A percentile compares a stretch with the other conserved stretches of the same genome.
Evolutionary conservation across 2,329 filamentous ascomycete species (phyloP).

Genomic region (Metarhizium guizhouense): DNA sequence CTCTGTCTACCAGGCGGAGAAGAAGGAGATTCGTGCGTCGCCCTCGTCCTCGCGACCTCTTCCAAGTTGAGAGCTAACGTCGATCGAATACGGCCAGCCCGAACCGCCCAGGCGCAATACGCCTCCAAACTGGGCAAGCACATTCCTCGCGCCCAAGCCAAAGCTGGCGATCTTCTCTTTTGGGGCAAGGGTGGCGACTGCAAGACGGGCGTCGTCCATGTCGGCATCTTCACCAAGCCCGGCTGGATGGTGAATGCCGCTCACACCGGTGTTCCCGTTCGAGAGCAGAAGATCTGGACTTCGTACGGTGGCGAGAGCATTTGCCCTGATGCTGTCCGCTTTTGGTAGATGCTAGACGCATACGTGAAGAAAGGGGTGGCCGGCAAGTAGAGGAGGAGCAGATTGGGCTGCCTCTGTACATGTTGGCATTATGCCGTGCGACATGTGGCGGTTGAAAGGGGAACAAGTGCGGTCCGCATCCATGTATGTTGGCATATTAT

Average conservation of each 20-base stretch:
- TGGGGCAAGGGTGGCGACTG: constrained; percentile 11
- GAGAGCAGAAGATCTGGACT: constrained; percentile 11
- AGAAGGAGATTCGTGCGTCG: constrained; percentile 11
- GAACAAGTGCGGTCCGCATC: too few relatives aligned
- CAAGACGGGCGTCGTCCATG: constrained; percentile 9
- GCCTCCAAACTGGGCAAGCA: constrained; percentile 12
- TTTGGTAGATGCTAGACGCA: constrained; percentile 7
- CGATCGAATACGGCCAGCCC: constrained; percentile 2
- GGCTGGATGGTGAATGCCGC: constrained; percentile 12
- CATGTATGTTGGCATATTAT: too few relatives aligned
- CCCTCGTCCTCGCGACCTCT: too few relatives aligned
- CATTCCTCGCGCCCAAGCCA: constrained; percentile 8
- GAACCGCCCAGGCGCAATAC: constrained; percentile 10
- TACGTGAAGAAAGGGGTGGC: too few relatives aligned
- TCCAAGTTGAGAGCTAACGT: too few relatives aligned
- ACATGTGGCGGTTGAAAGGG: too few relatives aligned
- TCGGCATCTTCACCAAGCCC: constrained; percentile 9
- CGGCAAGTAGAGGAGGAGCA: too few relatives aligned
- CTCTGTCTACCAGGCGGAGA: constrained; percentile 11
- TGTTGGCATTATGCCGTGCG: too few relatives aligned
- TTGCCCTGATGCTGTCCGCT: constrained; percentile 12
- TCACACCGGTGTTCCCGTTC: constrained; percentile 10
- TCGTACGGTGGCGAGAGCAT: constrained; percentile 9
- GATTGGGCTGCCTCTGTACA: too few relatives aligned
- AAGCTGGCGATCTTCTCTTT: constrained; percentile 12